Evolutionary conservation across 2,329 filamentous ascomycete genomes (phyloP).

Genomic region (Chalaropsis thielavioides): DNA sequence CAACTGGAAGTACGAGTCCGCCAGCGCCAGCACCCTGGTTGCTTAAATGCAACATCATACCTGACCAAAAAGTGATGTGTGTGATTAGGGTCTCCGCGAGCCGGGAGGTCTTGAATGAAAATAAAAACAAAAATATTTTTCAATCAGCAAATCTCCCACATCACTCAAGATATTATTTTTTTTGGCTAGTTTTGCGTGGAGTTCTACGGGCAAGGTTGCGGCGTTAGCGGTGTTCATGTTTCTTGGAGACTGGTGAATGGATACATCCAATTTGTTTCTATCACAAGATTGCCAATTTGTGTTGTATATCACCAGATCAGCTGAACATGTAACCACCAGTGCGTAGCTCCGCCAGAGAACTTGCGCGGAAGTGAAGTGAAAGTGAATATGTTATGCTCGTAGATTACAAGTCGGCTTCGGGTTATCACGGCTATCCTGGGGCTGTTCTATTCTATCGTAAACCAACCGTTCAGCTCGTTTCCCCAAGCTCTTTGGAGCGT

Average conservation of each 20-base stretch:
- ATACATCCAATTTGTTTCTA: constrained; percentile 11
- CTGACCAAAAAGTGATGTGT: constrained; percentile 15
- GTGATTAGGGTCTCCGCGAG: constrained; percentile 13
- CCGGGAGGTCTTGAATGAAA: constrained; percentile 14
- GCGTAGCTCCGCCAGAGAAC: not conserved
- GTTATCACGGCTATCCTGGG: too few species aligned
- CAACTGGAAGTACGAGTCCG: constrained; percentile 98
- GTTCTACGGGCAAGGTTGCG: not conserved
- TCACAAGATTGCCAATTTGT: constrained; percentile 4
- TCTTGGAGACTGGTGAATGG: not conserved
- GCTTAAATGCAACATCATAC: constrained; percentile 43
- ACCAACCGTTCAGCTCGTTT: constrained; percentile 13
- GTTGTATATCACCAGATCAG: not conserved
- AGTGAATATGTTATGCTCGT: not conserved
- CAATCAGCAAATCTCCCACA: constrained; percentile 14
- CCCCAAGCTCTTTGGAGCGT: constrained; percentile 50
- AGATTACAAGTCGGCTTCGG: not conserved
- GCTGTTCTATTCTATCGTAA: too few species aligned
- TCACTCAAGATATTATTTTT: constrained; percentile 6
- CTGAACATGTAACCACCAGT: constrained; percentile 1
- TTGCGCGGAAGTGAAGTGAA: too few species aligned
- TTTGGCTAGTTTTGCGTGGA: not conserved
- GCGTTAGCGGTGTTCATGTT: constrained; percentile 7
- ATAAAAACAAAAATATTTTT: constrained; percentile 15
- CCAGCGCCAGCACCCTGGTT: constrained; percentile 88